phyloP scores from a whole-genome alignment of 2,329 filamentous ascomycete genomes.

The Neocucurbitaria cava region DNA sequence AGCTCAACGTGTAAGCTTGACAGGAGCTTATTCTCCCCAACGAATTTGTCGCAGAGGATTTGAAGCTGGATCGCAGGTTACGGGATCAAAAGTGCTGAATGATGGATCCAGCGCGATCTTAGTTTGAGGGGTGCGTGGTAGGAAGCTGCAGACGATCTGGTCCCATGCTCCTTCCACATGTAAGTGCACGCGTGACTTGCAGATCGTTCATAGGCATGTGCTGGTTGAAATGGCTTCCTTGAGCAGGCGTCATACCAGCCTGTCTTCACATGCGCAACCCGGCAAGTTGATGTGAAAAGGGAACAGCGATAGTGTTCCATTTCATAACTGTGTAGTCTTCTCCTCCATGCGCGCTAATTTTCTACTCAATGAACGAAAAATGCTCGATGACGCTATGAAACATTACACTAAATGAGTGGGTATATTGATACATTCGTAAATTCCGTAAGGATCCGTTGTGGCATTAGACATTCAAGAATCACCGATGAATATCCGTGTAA shows the following conservation, averaged over 20 bases:
- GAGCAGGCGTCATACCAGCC: not conserved
- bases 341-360: not conserved
- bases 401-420: not conserved
- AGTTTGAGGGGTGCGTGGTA: not conserved
- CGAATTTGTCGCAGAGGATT: not conserved
- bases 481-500: not conserved
- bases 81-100: too few relatives aligned
- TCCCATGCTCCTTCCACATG: constrained; percentile 13
- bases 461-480: not conserved
- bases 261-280: not conserved
- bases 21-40: not conserved
- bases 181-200: constrained; percentile 24
- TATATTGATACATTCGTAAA: not conserved
- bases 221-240: not conserved
- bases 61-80: too few relatives aligned
- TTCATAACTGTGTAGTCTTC: not conserved
- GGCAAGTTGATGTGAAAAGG: not conserved
- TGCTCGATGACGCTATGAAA: not conserved
- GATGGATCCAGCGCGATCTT: not conserved
- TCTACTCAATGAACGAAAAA: not conserved
- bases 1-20: not conserved
- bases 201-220: constrained; percentile 8
- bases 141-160: not conserved
- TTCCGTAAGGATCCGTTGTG: not conserved
- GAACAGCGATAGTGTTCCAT: not conserved